Percentiles rank a stretch among this genome's conserved stretches.
These are phyloP conservation scores for Leccinum truebloodii DNA, from an alignment of 768 basidiomycete genomes.

Conservation along the genomic window DNA sequence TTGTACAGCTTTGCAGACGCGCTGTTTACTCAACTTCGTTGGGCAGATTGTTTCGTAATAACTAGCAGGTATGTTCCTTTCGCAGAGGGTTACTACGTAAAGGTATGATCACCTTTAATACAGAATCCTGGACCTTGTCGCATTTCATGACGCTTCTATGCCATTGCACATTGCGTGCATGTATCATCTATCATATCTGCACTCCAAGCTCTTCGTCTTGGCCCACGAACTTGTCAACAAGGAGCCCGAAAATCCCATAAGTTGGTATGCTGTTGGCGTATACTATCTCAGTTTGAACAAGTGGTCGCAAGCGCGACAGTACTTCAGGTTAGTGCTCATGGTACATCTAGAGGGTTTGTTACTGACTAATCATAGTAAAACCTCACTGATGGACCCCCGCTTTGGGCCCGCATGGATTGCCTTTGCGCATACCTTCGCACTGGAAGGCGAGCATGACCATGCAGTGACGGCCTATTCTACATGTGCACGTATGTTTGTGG, in stretches of 20 bases:
- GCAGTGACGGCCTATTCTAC: constrained; percentile 99
- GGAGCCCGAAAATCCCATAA: constrained; percentile 89
- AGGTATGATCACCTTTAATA: neutral
- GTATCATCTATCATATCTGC: constrained; percentile 90
- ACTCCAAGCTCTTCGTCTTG: constrained; percentile 92
- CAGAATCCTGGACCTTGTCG: constrained; percentile 85
- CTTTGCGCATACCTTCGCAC: constrained; percentile 95
- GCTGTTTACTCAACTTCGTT: constrained; percentile 83
- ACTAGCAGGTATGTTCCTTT: constrained; percentile 63
- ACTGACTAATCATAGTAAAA: constrained; percentile 62
- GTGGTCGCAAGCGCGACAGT: constrained; percentile 90
- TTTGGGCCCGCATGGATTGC: constrained; percentile 98
- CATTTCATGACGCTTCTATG: constrained; percentile 86
- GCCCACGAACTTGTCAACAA: constrained; percentile 95
- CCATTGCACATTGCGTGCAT: constrained; percentile 97
- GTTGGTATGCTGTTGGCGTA: constrained; percentile 98
- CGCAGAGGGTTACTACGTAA: neutral
- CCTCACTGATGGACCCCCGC: constrained; percentile 93
- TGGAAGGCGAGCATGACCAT: constrained; percentile 98
- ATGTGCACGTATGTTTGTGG: constrained; percentile 91
- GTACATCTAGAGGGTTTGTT: neutral
- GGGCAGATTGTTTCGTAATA: constrained; percentile 91
- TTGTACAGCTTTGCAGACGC: constrained; percentile 89
- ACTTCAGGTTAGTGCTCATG: constrained; percentile 76
- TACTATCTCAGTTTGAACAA: constrained; percentile 91